Evolutionary conservation across 2,329 filamentous ascomycete genomes (phyloP), one percentile per base, ranked within the genome.

Genomic region (Trichoderma arundinaceum): DNA sequence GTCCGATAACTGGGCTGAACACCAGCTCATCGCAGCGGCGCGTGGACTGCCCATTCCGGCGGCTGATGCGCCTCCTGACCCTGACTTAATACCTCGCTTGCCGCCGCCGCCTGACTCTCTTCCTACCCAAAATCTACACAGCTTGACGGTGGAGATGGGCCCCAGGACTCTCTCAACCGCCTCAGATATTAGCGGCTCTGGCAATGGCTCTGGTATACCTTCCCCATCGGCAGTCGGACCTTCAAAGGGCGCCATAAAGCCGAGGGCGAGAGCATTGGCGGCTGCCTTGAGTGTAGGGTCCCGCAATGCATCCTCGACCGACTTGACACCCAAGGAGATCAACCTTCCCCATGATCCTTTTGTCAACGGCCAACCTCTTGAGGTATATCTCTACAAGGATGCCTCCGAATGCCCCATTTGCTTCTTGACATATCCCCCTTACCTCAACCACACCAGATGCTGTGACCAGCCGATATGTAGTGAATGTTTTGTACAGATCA

Each of bases 401-500:
- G 90, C 92, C 3, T 81, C 83, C 7, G 95, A 99, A 75, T 99
- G 95, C 73, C 94, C 95, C 5, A 97, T 99, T 68, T 99, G 95
- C 81, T 97, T 98, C 76, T 83, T 98, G 61, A 96, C 93, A 72
- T 99, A 98, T 71, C 95, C 95, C 0, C 93, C 93, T 3, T 96
- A 96, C 74, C 84, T 99, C 35, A 99, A 99, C 79, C 90, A 89
- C 70, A 99, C 95, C 0, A 85, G 95, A 70, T 99, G 95, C 76
- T 99, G 95, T 77, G 93, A 97, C 72, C 95, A 99, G 76, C 85
- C 91, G 6, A 98, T 99, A 68, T 99, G 95, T 79, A 98, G 94
- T 48, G 95, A 99, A 79, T 99, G 95, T 77, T 99, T 99, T 73
- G 95, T 99, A 4, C 95, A 99, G 77, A 99, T 99, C 76, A 98